These are phyloP conservation scores for Botrytis deweyae DNA, from an alignment of 2,329 filamentous ascomycete genomes.

Conservation along the genomic window DNA sequence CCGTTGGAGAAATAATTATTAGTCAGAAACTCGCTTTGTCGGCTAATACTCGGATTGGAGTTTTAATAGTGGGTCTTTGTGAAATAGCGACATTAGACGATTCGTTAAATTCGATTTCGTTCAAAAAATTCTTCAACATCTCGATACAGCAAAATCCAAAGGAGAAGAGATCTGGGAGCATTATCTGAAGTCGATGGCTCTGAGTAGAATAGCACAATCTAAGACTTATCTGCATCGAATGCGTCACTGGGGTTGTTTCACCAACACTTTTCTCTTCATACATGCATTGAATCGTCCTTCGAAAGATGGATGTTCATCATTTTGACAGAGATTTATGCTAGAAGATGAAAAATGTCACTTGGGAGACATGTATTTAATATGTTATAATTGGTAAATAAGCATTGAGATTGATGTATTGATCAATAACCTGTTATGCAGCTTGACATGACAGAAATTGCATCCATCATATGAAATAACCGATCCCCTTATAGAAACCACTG, in stretches of 20 bases:
- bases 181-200: not conserved
- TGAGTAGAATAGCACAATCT: not conserved
- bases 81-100: not conserved
- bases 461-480: not conserved
- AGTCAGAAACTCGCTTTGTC: not conserved
- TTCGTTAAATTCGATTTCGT: not conserved
- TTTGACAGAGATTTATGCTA: not conserved
- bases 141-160: not conserved
- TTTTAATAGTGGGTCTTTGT: not conserved
- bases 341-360: not conserved
- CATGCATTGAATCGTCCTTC: not conserved
- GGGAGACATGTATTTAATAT: not conserved
- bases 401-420: not conserved
- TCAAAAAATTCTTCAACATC: not conserved
- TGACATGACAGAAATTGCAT: not conserved
- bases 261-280: not conserved
- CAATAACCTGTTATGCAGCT: not conserved
- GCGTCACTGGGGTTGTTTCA: not conserved
- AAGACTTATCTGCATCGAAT: not conserved
- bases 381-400: not conserved
- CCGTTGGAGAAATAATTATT: not conserved
- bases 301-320: not conserved
- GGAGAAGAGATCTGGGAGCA: not conserved
- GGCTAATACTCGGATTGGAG: not conserved
- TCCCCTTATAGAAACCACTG: accelerated